Base-by-base conservation (phyloP, 1,284 basidiomycete species). In the Inonotus hispidus region DNA sequence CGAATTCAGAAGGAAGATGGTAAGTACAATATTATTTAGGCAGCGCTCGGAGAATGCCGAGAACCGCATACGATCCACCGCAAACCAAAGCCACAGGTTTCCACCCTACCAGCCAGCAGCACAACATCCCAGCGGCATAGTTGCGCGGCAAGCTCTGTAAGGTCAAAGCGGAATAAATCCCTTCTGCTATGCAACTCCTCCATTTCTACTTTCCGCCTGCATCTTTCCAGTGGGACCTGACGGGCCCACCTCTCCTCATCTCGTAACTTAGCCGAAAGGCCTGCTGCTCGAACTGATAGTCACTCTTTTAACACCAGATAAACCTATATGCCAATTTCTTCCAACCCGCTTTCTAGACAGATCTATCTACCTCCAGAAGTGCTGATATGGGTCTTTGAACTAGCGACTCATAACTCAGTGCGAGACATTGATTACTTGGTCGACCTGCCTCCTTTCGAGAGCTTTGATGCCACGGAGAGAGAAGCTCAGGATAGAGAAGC, bases 331-430 rank as follows among this genome's bases (percentile, higher is more conserved):
- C 23, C 21, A 25, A 49, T 49, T 23, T 3, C 11, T 13, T 25
- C 47, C 10, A 49, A 32, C 32, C 8, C 47, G 7, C 10, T 10
- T 25, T 23, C n/a, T 49, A 19, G 11, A 29, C 19, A 1, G 3
- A 6, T 7, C 11, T 25, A 10, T 10, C 57, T 58, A 16, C 57
- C 57, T 19, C n/a, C 27, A 13, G 57, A 58, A 21, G 23, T 52
- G 21, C 32, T 58, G 16, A 37, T 32, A 32, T 23, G 11, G 19
- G 52, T 58, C 16, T 49, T 58, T 23, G 46, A 58, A 21, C 37
- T 58, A 16, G 57, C 57, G 21, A 58, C 57, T 16, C 27, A 50
- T 29, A 58, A 58, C 32, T 21, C 47, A 23, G 27, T 23, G 8
- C 25, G 57, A 3, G 14, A 49, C 16, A 50, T 58, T 21, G 29